Evolutionary conservation across 2,329 filamentous ascomycete genomes (phyloP), one percentile per base, ranked within the genome.

Genomic region (Neoscytalidium dimidiatum): DNA sequence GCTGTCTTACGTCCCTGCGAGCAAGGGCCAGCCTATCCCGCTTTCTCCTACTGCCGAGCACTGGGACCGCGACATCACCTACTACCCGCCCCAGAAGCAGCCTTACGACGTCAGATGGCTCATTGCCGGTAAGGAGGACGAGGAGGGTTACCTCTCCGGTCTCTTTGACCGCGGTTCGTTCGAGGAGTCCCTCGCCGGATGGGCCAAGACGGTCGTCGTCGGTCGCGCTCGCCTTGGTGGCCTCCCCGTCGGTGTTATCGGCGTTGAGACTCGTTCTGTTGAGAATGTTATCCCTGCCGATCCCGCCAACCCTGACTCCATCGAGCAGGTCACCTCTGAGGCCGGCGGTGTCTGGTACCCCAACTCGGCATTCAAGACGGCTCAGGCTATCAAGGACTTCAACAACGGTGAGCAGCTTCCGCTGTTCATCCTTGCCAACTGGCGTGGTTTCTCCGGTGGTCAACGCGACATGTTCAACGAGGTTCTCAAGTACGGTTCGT

Each of bases 391-490:
- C 83, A 93, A 91, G 74, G 95, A 99, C 84, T 99, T 99, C 88
- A 99, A 99, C 88, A 88, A 96, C 70, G 95, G 95, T 78, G 95
- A 99, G 83, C 95, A 99, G 83, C 86, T 99, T 75, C 95, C 95
- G 65, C 84, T 99, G 70, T 98, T 99, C 93, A 99, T 99, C 77
- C 88, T 99, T 69, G 95, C 95, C 81, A 99, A 99, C 86, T 99
- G 95, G 95, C 90, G 95, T 88, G 95, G 95, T 84, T 99, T 99
- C 92, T 99, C 95, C 71, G 95, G 95, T 84, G 95, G 95, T 69
- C 95, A 99, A 83, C 92, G 94, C 72, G 95, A 99, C 82, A 99
- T 99, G 95, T 99, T 96, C 88, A 97, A 98, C 83, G 95, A 99
- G 82, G 95, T 99, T 17, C 88, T 99, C 80, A 99, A 99, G 85